These are phyloP conservation scores for Vitis hybrid DNA, from an alignment of 177 flowering plant genomes.

Conservation along the genomic window DNA sequence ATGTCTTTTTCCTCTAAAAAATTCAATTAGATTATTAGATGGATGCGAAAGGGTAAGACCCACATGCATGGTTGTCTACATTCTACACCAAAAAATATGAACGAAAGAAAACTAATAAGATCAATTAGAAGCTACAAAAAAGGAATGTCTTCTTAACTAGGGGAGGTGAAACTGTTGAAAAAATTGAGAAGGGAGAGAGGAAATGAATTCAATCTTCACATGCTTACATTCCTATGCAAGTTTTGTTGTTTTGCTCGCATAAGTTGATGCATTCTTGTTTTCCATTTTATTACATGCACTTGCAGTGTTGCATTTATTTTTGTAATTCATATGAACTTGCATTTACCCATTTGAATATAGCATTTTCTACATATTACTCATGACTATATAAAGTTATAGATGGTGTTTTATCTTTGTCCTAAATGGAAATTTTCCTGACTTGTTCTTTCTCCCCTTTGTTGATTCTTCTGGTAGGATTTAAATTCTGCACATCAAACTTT, in stretches of 20 bases:
- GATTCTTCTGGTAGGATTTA: conserved; percentile 55
- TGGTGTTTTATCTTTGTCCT: not conserved
- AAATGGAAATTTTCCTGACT: not conserved
- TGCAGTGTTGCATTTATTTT: not conserved
- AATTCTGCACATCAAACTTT: conserved; percentile 93
- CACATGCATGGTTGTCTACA: no score
- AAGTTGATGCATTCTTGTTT: not conserved
- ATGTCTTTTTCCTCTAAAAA: no score
- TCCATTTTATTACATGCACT: not conserved
- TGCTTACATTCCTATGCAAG: not conserved
- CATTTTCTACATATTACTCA: not conserved
- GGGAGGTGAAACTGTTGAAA: no score
- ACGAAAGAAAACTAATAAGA: no score
- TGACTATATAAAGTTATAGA: no score
- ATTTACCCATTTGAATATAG: not conserved
- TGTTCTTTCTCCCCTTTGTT: not conserved
- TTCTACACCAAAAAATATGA: no score
- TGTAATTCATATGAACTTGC: not conserved
- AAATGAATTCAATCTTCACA: not conserved
- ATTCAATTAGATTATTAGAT: no score
- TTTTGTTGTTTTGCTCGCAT: not conserved
- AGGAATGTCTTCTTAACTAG: no score
- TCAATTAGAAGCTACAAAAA: no score
- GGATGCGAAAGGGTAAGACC: no score
- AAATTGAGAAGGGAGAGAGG: no score